Evolutionary conservation across 169 alveolate genomes (phyloP).

Genomic region (Cryptosporidium ryanae): DNA sequence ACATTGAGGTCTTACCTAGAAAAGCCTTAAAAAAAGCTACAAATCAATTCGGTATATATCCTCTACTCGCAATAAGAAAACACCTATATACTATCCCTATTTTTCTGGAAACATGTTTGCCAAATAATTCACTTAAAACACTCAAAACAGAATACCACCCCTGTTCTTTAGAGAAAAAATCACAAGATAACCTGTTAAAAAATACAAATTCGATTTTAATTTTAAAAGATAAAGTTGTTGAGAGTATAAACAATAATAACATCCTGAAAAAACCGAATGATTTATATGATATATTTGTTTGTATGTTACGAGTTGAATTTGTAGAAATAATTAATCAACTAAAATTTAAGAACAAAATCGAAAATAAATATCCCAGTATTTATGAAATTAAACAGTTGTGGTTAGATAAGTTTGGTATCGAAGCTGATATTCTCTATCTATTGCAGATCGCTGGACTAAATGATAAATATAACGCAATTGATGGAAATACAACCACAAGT

Average conservation of each 20-base stretch:
- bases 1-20: not conserved
- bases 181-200: not conserved
- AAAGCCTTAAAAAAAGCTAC: not conserved
- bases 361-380: constrained; percentile 12
- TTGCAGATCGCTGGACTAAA: constrained; percentile 37
- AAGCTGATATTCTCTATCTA: constrained; percentile 35
- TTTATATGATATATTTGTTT: not conserved
- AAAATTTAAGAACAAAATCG: not conserved
- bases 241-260: not conserved
- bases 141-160: constrained; percentile 15
- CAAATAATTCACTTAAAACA: constrained; percentile 12
- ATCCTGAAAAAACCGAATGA: not conserved
- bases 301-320: constrained; percentile 20
- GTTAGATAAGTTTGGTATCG: constrained; percentile 51
- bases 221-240: not conserved
- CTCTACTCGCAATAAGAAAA: constrained; percentile 57
- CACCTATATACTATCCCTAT: constrained; percentile 39
- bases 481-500: too few species aligned
- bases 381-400: constrained; percentile 27
- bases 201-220: not conserved
- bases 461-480: not conserved
- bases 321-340: constrained; percentile 27
- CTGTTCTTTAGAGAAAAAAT: not conserved
- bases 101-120: constrained; percentile 48
- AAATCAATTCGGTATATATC: not conserved